These are phyloP conservation scores for Boletus rubropictus DNA, from an alignment of 768 basidiomycete species.

Conservation along the genomic window DNA sequence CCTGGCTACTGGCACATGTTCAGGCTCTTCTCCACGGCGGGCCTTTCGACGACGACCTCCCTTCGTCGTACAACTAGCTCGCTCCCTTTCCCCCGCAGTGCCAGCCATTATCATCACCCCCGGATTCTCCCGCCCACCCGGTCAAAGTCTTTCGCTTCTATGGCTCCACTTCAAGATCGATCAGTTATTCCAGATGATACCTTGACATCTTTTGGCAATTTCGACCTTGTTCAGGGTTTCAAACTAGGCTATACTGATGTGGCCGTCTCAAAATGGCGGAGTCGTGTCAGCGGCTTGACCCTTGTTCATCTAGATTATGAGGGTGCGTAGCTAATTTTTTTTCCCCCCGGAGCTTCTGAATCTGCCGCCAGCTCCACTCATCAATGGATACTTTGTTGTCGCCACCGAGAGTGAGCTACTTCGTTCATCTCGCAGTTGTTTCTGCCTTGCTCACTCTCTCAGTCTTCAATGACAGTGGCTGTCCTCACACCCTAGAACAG, in stretches of 20 bases:
- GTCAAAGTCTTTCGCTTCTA: conserved; percentile 22
- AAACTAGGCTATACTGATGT: conserved; percentile 77
- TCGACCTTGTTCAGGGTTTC: conserved; percentile 73
- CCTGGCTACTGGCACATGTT: too few relatives aligned
- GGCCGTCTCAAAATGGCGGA: conserved; percentile 82
- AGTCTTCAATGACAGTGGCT: conserved; percentile 94
- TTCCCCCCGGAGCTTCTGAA: conserved; percentile 10
- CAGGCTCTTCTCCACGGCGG: conserved; percentile 28
- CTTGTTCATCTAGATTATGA: conserved; percentile 90
- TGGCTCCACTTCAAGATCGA: conserved; percentile 24
- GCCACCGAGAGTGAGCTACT: conserved; percentile 73
- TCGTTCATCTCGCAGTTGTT: neutral
- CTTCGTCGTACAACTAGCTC: conserved; percentile 9
- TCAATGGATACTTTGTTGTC: conserved; percentile 88
- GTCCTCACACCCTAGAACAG: conserved; percentile 97
- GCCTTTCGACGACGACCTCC: conserved; percentile 10
- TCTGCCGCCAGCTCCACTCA: conserved; percentile 60
- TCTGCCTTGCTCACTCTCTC: neutral
- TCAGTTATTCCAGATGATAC: conserved; percentile 11
- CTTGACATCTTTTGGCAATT: conserved; percentile 58
- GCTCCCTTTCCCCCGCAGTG: neutral
- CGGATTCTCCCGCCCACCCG: neutral
- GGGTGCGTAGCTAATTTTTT: conserved; percentile 41
- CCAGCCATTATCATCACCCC: conserved; percentile 3
- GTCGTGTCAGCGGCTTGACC: conserved; percentile 78